These are phyloP conservation scores for Exophiala dermatitidis DNA, from an alignment of 2,329 filamentous ascomycete species.

Conservation along the genomic window DNA sequence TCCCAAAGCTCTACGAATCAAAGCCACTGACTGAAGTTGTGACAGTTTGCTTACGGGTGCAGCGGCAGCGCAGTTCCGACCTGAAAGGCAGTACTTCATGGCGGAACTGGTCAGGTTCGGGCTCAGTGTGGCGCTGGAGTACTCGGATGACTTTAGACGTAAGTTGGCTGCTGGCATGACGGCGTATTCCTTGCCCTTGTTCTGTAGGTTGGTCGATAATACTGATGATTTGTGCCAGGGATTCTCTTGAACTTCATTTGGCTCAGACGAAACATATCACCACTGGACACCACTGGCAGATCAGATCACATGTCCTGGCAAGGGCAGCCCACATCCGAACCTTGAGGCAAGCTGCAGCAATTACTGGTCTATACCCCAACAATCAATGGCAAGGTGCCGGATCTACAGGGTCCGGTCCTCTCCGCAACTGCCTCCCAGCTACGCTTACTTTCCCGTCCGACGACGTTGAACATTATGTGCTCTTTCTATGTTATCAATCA, in stretches of 20 bases:
- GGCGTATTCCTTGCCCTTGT: not conserved
- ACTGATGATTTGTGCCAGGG: not conserved
- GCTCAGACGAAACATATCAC: slow-evolving; percentile 2
- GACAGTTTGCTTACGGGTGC: slow-evolving; percentile 7
- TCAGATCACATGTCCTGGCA: not conserved
- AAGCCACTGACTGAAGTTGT: not conserved
- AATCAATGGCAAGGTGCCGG: not conserved
- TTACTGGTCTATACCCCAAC: not conserved
- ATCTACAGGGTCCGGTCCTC: not conserved
- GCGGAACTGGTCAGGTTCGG: slow-evolving; percentile 11
- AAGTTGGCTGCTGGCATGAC: not conserved
- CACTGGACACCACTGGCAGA: not conserved
- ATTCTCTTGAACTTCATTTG: slow-evolving; percentile 10
- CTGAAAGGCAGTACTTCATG: slow-evolving; percentile 11
- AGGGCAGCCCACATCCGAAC: not conserved
- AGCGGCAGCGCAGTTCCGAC: slow-evolving; percentile 6
- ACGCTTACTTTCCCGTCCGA: not conserved
- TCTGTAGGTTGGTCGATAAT: not conserved
- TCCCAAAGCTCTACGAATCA: too few relatives aligned
- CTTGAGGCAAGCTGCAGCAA: not conserved
- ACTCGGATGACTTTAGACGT: slow-evolving; percentile 10
- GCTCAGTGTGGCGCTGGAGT: slow-evolving; percentile 11
- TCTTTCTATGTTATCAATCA: too few relatives aligned
- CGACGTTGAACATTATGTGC: not conserved
- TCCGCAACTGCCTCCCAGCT: not conserved